A percentile compares a stretch with the other conserved stretches of the same genome.
phyloP scores from a whole-genome alignment of 2,329 filamentous ascomycete species.

The Nemania sp. region DNA sequence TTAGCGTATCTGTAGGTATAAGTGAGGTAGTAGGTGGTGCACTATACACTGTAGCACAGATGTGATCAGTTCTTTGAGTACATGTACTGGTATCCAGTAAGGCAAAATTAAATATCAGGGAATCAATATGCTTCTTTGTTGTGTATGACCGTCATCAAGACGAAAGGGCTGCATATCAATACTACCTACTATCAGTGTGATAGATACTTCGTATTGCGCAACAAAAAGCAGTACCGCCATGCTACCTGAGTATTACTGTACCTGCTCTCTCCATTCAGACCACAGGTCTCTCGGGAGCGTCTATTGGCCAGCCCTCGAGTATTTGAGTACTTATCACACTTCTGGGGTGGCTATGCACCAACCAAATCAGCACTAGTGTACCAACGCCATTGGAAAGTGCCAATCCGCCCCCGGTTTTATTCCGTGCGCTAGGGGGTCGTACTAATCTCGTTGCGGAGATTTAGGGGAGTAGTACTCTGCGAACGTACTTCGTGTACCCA shows the following conservation, averaged over 20 bases:
- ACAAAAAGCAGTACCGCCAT: too few relatives aligned
- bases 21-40: too few relatives aligned
- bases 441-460: neutral
- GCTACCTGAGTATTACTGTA: neutral
- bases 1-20: too few relatives aligned
- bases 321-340: constrained; percentile 29
- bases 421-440: neutral
- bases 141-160: too few relatives aligned
- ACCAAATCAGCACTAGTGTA: constrained; percentile 22
- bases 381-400: neutral
- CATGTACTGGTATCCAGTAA: too few relatives aligned
- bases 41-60: too few relatives aligned
- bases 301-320: constrained; percentile 17
- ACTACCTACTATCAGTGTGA: too few relatives aligned
- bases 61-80: too few relatives aligned
- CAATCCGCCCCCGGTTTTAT: neutral
- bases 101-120: too few relatives aligned
- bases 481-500: neutral
- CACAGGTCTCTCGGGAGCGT: neutral
- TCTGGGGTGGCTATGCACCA: constrained; percentile 20
- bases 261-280: neutral
- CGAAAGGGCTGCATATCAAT: too few relatives aligned
- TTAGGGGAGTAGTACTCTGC: neutral
- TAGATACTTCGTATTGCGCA: too few relatives aligned
- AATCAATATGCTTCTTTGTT: too few relatives aligned